phyloP scores from a whole-genome alignment of 2,329 filamentous ascomycete species.

The Neonectria magnoliae region DNA sequence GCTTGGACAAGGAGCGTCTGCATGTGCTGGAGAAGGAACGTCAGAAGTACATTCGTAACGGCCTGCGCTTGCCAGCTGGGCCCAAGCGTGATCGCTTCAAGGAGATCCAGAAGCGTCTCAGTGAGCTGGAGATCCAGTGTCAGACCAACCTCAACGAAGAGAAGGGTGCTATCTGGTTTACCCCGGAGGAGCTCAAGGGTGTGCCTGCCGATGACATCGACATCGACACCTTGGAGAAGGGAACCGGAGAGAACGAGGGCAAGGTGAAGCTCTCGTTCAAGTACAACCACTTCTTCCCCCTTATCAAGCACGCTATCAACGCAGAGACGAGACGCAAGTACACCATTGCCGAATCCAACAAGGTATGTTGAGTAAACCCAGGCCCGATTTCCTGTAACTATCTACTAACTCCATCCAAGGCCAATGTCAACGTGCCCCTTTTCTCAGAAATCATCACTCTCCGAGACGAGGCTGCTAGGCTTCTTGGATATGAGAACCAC shows the following conservation, averaged over 20 bases:
- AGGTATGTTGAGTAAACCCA: slow-evolving; percentile 54
- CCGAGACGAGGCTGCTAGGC: slow-evolving; percentile 79
- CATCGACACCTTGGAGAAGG: slow-evolving; percentile 73
- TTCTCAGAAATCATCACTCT: slow-evolving; percentile 81
- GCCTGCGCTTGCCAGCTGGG: slow-evolving; percentile 75
- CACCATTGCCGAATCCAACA: slow-evolving; percentile 82
- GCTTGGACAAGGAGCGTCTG: slow-evolving; percentile 74
- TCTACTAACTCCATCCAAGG: slow-evolving; percentile 47
- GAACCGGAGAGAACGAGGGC: slow-evolving; percentile 75
- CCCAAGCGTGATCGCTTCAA: slow-evolving; percentile 82
- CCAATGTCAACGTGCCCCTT: slow-evolving; percentile 75
- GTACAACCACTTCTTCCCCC: slow-evolving; percentile 82
- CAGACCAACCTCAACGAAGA: slow-evolving; percentile 87
- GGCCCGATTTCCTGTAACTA: not conserved
- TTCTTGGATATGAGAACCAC: slow-evolving; percentile 81
- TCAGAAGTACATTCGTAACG: slow-evolving; percentile 81
- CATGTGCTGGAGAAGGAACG: slow-evolving; percentile 81
- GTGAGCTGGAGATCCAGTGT: slow-evolving; percentile 77
- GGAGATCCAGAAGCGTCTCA: slow-evolving; percentile 84
- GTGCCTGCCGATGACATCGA: slow-evolving; percentile 77
- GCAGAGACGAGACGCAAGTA: slow-evolving; percentile 74
- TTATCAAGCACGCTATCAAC: slow-evolving; percentile 79
- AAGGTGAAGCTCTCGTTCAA: slow-evolving; percentile 83
- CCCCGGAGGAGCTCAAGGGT: slow-evolving; percentile 76
- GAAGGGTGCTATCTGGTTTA: slow-evolving; percentile 83